Conservation (phyloP, 345 rosid genomes). For the Tarenaya hassleriana region DNA sequence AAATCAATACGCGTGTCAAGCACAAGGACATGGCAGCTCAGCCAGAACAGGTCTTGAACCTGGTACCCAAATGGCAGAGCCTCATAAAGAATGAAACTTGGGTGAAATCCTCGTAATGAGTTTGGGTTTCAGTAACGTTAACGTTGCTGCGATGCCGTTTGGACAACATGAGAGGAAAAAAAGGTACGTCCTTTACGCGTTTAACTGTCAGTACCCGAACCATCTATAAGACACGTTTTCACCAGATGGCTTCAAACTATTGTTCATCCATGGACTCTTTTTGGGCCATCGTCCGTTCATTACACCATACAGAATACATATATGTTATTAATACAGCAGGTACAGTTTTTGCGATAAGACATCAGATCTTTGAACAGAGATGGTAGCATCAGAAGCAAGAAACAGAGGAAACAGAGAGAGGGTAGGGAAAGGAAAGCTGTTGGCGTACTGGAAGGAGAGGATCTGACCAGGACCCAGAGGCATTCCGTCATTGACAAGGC, state of each 20-base stretch:
- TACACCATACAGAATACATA: conserved; percentile 28
- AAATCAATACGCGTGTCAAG: no score
- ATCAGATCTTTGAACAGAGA: no score
- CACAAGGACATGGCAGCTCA: conserved; percentile 8
- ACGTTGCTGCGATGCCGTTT: conserved; percentile 51
- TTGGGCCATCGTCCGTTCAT: conserved; percentile 58
- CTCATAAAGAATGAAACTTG: conserved; percentile 12
- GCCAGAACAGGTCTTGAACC: conserved; percentile 10
- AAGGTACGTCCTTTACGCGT: conserved; percentile 88
- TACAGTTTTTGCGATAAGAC: neutral
- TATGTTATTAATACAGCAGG: no score
- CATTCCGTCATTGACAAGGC: conserved; percentile 58
- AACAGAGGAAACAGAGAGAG: conserved; percentile 51
- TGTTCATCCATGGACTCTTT: conserved; percentile 84
- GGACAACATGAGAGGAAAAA: conserved; percentile 97
- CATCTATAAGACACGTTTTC: no score
- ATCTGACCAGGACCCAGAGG: conserved; percentile 53
- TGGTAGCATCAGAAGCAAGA: conserved; percentile 33
- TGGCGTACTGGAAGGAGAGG: conserved; percentile 62
- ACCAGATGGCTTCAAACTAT: conserved; percentile 50
- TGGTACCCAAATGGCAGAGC: neutral
- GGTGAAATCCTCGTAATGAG: conserved; percentile 31
- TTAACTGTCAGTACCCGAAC: conserved; percentile 93
- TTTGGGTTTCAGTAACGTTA: conserved; percentile 50
- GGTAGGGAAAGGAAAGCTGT: conserved; percentile 53